phyloP scores from a whole-genome alignment of 2,329 filamentous ascomycete genomes.

The Fusarium illudens region DNA sequence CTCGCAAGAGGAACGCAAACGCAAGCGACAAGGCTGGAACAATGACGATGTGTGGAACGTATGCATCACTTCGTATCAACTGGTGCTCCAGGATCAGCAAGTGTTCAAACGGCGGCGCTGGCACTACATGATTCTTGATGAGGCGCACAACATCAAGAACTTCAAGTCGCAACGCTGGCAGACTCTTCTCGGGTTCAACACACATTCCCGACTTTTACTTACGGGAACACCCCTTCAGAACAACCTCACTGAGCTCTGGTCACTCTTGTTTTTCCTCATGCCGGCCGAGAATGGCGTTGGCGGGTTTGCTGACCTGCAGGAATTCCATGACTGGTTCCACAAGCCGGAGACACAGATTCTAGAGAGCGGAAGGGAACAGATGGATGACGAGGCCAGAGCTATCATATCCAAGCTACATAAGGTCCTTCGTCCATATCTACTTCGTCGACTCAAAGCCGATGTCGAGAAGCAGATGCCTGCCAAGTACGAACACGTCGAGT shows the following conservation, averaged over 20 bases:
- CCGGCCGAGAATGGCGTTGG: conserved; percentile 87
- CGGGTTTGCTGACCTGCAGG: conserved; percentile 91
- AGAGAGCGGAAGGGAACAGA: conserved; percentile 90
- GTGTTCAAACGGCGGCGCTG: conserved; percentile 92
- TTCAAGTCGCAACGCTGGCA: conserved; percentile 99
- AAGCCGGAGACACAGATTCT: conserved; percentile 96
- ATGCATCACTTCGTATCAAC: conserved; percentile 96
- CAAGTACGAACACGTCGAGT: conserved; percentile 97
- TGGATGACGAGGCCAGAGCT: conserved; percentile 91
- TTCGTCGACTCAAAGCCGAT: conserved; percentile 91
- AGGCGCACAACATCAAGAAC: conserved; percentile 99
- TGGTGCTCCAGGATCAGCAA: conserved; percentile 92
- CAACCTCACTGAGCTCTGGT: conserved; percentile 97
- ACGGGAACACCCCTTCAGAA: conserved; percentile 97
- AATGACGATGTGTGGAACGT: conserved; percentile 96
- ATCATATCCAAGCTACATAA: conserved; percentile 95
- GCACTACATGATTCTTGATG: conserved; percentile 98
- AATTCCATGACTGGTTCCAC: conserved; percentile 96
- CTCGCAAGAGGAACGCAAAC: conserved; percentile 87
- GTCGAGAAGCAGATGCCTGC: conserved; percentile 99
- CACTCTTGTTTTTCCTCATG: conserved; percentile 94
- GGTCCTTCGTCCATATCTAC: conserved; percentile 88
- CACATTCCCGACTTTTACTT: conserved; percentile 82
- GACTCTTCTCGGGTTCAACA: conserved; percentile 92
- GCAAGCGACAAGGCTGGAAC: conserved; percentile 92